Evolutionary conservation across 176 grass and related monocot genomes (phyloP), one percentile per base, ranked within the genome.

Genomic region (Calamus simplicifolius): DNA sequence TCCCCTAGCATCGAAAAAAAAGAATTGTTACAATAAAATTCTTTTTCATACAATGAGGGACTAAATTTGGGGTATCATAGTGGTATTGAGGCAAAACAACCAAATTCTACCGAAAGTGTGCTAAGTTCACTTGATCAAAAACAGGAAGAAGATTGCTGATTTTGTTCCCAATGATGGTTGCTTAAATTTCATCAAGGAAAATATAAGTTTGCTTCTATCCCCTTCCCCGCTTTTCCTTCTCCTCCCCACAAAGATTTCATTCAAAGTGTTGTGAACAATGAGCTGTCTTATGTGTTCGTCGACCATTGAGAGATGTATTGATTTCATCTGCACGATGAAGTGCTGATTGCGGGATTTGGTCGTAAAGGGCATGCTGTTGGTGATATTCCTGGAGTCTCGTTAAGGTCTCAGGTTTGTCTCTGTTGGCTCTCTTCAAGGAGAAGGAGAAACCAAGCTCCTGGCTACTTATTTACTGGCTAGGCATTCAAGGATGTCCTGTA

Each of bases 311-410:
- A 3, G 4, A 29, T 29, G 28, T 3, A 29, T 4, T 29, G 28
- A 29, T 29, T 29, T 29, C 5, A 29, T 29, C 2, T 29, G 28
- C 28, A 85, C 76, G 81, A 85, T 17, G 78, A 86, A 68, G 73
- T 80, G 59, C 27, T 81, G 58, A 86, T 86, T 74, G 83, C 73
- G 26, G 83, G 82, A 56, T 86, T 86, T 1, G 82, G 82, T 59
- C 72, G 78, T 3, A 86, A 86, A 72, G 73, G 77, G 0, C 82
- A 86, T 0, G 82, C 82, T 0, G 78, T 81, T 48, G 82, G 82
- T 64, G 82, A 86, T 73, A 86, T 86, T 54, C 82, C 78, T 1
- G 78, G 82, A 54, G 82, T 86, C 57, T 86, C 65, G 82, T 86
- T 56, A 86, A 86, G 78, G 83, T 86, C n/a, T 86, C 83, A 31